Conservation (phyloP, 2,329 filamentous ascomycete genomes). For the Nemania sp. region DNA sequence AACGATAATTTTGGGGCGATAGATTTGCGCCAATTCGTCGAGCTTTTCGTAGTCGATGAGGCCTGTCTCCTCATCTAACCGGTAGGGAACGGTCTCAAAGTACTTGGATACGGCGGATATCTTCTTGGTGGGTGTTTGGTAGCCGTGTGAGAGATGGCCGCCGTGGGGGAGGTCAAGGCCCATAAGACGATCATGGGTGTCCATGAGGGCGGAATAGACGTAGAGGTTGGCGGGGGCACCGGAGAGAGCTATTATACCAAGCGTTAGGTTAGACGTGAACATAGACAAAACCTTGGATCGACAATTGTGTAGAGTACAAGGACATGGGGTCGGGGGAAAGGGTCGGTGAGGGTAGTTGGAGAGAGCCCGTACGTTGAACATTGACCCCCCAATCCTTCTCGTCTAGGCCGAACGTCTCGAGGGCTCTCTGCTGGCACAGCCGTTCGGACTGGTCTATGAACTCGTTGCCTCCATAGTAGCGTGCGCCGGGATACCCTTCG, state of each 20-base stretch:
- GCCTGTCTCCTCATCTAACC: conserved; percentile 88
- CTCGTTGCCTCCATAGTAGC: conserved; percentile 97
- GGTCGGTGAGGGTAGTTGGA: too few relatives aligned
- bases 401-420: conserved; percentile 87
- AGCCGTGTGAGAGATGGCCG: conserved; percentile 95
- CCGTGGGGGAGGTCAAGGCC: conserved; percentile 96
- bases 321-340: neutral
- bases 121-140: conserved; percentile 93
- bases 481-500: conserved; percentile 94
- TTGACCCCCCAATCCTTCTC: conserved; percentile 95
- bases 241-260: conserved; percentile 77
- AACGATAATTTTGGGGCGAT: conserved; percentile 95
- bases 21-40: conserved; percentile 86
- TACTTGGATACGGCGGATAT: conserved; percentile 99
- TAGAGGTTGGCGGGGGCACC: conserved; percentile 83
- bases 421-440: conserved; percentile 88
- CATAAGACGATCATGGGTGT: conserved; percentile 95
- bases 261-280: conserved; percentile 31
- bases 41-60: conserved; percentile 95
- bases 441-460: conserved; percentile 93
- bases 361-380: conserved; percentile 76
- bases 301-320: neutral
- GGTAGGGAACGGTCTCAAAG: conserved; percentile 97
- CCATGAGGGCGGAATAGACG: conserved; percentile 93
- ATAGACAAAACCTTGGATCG: neutral